These are phyloP conservation scores for Lactuca sativa DNA, from an alignment of 129 eudicot species.

Conservation along the genomic window DNA sequence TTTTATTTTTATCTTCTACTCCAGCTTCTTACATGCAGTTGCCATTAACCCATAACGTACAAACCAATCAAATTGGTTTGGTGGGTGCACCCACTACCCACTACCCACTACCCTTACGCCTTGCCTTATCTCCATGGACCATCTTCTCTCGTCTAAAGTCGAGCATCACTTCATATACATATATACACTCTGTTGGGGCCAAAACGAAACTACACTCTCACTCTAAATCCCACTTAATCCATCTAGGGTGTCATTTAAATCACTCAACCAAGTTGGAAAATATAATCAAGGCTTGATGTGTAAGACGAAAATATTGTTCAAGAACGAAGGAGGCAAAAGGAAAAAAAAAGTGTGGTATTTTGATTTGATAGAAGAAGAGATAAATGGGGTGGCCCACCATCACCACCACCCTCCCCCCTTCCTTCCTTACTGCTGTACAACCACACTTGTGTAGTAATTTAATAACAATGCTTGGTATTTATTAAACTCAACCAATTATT, in stretches of 20 bases:
- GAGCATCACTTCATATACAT: background rate
- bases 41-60: constrained; percentile 16
- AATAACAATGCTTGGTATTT: constrained; percentile 4
- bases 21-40: background rate
- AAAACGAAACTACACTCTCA: constrained; percentile 20
- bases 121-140: constrained; percentile 29
- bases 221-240: background rate
- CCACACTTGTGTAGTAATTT: background rate
- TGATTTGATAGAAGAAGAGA: background rate
- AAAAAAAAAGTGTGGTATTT: background rate
- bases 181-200: background rate
- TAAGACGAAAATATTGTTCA: too few species aligned
- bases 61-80: constrained; percentile 28
- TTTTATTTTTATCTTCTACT: background rate
- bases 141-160: constrained; percentile 1
- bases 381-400: constrained; percentile 1
- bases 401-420: constrained; percentile 2
- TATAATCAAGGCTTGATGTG: background rate
- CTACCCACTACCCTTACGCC: background rate
- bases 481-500: constrained; percentile 9
- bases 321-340: background rate
- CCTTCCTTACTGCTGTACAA: background rate
- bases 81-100: constrained; percentile 37
- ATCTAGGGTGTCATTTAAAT: too few species aligned
- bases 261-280: too few species aligned